phyloP scores from a whole-genome alignment of 2,329 filamentous ascomycete species.

The Zalaria obscura region DNA sequence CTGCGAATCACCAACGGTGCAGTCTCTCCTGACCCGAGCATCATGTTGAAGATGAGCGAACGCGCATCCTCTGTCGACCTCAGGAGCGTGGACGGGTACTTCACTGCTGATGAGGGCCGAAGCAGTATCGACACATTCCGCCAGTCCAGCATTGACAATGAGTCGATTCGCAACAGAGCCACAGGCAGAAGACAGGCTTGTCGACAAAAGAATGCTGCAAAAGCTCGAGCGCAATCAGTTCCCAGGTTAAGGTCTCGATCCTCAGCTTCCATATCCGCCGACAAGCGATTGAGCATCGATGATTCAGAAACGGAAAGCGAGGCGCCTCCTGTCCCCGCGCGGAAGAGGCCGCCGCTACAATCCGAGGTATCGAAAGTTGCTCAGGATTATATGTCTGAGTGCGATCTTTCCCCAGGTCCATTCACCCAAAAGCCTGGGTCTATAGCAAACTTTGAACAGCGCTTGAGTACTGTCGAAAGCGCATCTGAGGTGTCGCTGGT shows the following conservation, averaged over 20 bases:
- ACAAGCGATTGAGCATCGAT: no score
- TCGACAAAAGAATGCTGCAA: neutral
- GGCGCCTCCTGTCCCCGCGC: no score
- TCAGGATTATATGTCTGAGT: conserved; percentile 12
- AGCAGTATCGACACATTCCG: neutral
- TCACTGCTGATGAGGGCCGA: conserved; percentile 7
- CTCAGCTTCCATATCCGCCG: no score
- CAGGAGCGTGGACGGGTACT: conserved; percentile 8
- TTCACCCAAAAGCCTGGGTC: conserved; percentile 3
- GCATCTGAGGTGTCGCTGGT: conserved; percentile 2
- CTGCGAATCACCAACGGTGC: conserved; percentile 33
- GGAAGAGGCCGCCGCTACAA: no score
- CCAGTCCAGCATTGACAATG: conserved; percentile 1
- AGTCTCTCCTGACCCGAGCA: conserved; percentile 29
- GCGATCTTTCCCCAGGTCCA: conserved; percentile 10
- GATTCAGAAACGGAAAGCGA: no score
- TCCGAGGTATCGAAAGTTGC: conserved; percentile 6
- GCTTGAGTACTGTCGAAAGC: conserved; percentile 14
- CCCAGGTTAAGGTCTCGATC: no score
- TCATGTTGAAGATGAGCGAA: conserved; percentile 7
- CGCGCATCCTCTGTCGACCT: neutral
- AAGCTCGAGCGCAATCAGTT: neutral
- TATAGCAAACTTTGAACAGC: conserved; percentile 9
- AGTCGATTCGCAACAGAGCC: neutral
- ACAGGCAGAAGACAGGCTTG: neutral